Conservation (phyloP, 2,329 filamentous ascomycete genomes). For the Aureobasidium leucospermi region DNA sequence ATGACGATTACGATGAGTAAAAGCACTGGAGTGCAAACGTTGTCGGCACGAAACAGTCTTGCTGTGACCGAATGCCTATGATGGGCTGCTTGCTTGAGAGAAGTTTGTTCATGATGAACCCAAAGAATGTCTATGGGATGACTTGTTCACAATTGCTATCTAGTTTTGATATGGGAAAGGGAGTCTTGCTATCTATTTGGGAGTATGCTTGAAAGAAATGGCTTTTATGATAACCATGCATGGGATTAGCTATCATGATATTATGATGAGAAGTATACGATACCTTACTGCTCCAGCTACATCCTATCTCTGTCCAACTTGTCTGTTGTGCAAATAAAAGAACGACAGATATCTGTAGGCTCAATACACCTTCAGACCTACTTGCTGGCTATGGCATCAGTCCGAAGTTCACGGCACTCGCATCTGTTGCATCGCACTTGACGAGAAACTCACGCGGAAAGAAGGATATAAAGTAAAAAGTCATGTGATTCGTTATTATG, state of each 20-base stretch:
- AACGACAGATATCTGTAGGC: too few relatives aligned
- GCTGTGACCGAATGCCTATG: background rate
- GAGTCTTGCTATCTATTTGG: background rate
- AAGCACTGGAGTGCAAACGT: background rate
- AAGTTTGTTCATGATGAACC: background rate
- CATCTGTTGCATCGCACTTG: too few relatives aligned
- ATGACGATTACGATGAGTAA: conserved; percentile 10
- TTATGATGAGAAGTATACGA: background rate
- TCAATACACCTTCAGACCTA: too few relatives aligned
- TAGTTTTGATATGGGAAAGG: background rate
- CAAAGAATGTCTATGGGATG: background rate
- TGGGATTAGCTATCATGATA: background rate
- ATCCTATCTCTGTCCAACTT: too few relatives aligned
- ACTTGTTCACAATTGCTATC: background rate
- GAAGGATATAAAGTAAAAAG: too few relatives aligned
- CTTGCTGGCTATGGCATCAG: too few relatives aligned
- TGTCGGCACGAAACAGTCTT: background rate
- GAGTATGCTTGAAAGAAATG: background rate
- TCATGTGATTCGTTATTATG: too few relatives aligned
- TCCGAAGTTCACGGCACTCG: too few relatives aligned
- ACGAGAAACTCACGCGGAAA: too few relatives aligned
- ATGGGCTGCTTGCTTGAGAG: background rate
- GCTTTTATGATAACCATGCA: background rate
- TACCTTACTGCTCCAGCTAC: too few relatives aligned
- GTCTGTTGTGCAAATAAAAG: too few relatives aligned